phyloP scores from a whole-genome alignment of 1,139 yeast species.

The Sugiyamaella castrensis region DNA sequence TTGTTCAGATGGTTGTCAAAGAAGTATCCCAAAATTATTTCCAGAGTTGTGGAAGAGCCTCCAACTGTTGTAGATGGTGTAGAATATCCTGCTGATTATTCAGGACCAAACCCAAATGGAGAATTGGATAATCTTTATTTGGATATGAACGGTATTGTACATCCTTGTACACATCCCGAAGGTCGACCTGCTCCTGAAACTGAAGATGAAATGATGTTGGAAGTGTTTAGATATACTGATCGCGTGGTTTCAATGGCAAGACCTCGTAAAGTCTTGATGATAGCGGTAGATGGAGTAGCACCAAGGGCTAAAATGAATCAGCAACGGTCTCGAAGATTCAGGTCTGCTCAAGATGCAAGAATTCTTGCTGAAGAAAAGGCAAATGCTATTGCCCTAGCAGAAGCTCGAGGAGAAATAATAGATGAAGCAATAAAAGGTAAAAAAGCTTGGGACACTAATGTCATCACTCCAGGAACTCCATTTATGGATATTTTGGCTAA shows the following conservation, averaged over 20 bases:
- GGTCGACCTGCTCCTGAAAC: slow-evolving; percentile 91
- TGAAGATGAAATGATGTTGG: slow-evolving; percentile 92
- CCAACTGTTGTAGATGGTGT: slow-evolving; percentile 54
- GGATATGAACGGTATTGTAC: slow-evolving; percentile 97
- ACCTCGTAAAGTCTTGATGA: slow-evolving; percentile 82
- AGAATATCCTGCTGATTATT: slow-evolving; percentile 61
- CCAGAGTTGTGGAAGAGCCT: slow-evolving; percentile 82
- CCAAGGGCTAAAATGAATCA: slow-evolving; percentile 99
- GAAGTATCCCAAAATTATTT: slow-evolving; percentile 90
- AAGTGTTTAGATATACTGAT: slow-evolving; percentile 84
- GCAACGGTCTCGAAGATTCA: slow-evolving; percentile 93
- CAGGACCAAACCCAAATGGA: slow-evolving; percentile 88
- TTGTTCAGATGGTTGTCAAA: slow-evolving; percentile 93
- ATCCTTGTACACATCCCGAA: slow-evolving; percentile 97
- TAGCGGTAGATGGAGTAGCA: slow-evolving; percentile 99
- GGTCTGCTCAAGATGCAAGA: slow-evolving; percentile 94
- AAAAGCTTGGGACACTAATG: slow-evolving; percentile 80
- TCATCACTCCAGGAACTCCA: slow-evolving; percentile 98
- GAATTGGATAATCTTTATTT: slow-evolving; percentile 86
- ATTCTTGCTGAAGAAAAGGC: slow-evolving; percentile 38
- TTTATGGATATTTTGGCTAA: slow-evolving; percentile 90
- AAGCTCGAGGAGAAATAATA: slow-evolving; percentile 41
- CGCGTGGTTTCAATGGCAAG: slow-evolving; percentile 89
- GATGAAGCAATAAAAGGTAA: slow-evolving; percentile 44
- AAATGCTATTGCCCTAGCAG: slow-evolving; percentile 48